Conservation (phyloP, 352 stramenopile species). For the Globisporangium okanoganense region DNA sequence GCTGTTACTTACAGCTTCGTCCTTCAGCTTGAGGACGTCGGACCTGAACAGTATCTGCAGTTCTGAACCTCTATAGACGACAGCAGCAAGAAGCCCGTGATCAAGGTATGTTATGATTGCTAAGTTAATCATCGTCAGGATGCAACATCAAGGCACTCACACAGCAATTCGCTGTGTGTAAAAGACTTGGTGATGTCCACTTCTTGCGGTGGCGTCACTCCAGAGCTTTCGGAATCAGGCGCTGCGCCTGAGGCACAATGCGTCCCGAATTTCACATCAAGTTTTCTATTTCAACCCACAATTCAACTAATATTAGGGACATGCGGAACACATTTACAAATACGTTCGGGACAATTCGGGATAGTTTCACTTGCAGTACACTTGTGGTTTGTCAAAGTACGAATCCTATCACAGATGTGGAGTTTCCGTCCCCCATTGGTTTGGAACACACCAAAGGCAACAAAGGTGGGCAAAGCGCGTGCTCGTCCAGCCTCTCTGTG, state of each 20-base stretch:
- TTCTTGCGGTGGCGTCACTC: neutral
- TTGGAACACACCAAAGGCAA: neutral
- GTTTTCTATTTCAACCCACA: slow-evolving; percentile 3
- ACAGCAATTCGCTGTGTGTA: neutral
- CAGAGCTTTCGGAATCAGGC: slow-evolving; percentile 3
- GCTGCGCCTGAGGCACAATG: too few relatives aligned
- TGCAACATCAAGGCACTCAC: neutral
- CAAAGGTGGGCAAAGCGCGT: neutral
- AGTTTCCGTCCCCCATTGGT: slow-evolving; percentile 8
- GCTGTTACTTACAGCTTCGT: neutral
- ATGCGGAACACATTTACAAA: neutral
- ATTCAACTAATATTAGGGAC: neutral
- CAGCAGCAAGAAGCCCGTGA: neutral
- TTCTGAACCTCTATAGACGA: neutral
- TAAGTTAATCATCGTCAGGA: neutral
- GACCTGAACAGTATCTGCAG: neutral
- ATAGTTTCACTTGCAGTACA: neutral
- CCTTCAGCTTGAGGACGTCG: neutral
- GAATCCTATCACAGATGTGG: neutral
- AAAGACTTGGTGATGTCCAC: neutral
- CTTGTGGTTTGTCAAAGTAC: neutral
- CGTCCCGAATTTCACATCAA: neutral
- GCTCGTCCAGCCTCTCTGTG: neutral
- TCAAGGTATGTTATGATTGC: neutral
- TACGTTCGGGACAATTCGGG: neutral